Evolutionary conservation across 306 rosid species (phyloP), one percentile per base, ranked within the genome.

Genomic region (Trifolium repens): DNA sequence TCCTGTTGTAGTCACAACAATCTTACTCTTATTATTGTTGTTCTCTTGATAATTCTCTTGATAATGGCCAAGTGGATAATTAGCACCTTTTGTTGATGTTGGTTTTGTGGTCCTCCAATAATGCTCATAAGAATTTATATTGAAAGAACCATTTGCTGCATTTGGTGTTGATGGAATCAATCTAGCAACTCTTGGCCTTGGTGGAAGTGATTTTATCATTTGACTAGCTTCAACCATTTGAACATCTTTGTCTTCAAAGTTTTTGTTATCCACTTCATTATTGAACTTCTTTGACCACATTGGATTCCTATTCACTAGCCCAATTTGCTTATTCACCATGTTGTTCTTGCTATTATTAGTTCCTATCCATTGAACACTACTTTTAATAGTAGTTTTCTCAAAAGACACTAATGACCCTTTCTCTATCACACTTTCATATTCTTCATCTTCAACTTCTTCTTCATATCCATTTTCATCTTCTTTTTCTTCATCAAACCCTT

Each of bases 91-190:
- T 42, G 70, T 70, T 35, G 83, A 16, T 24, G 88, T 22, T 13
- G 89, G 81, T 34, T 85, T 85, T 61, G 67, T 61, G 71, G 89
- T 10, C 53, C 83, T 82, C 97, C 97, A 92, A 60, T 85, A 89
- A 84, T 85, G 86, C 19, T 90, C 96, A 73, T 87, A 90, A 7
- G 84, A 76, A 80, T 94, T 92, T 59, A 91, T 42, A 77, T 94
- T 90, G 78, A 91, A 78, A 49, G 91, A 91, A 50, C 74, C 85
- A 0, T 89, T 55, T 7, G 78, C 30, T 15, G 72, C 70, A 10
- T 83, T 46, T 62, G 76, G 62, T 10, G 83, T 32, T 75, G 88
- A 80, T 3, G 84, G 88, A 57, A 77, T 73, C 74, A 80, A 59
- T 67, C 90, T 73, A 16, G 85, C 72, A 53, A 72, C 80, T 70